A percentile compares a stretch with the other conserved stretches of the same genome.
These are phyloP conservation scores for Neoboletus magnificus DNA, from an alignment of 768 basidiomycete genomes.

Conservation along the genomic window DNA sequence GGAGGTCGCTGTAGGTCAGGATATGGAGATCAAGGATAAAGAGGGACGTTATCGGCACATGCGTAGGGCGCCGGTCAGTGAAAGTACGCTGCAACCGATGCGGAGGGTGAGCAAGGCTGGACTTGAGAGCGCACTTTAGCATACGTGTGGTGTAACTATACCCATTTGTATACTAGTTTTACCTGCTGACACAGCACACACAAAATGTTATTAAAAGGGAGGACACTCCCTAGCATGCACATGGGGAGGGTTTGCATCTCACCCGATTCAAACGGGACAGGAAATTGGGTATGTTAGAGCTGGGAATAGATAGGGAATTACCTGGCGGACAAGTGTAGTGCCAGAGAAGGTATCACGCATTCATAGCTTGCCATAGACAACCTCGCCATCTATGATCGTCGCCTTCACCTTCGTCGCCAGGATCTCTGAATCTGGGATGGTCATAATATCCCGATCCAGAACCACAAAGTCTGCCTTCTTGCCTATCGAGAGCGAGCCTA, in stretches of 20 bases:
- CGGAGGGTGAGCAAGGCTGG: conserved; percentile 92
- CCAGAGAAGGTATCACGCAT: conserved; percentile 4
- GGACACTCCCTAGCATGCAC: neutral
- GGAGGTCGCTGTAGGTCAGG: conserved; percentile 57
- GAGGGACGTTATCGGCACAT: conserved; percentile 85
- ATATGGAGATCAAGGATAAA: conserved; percentile 86
- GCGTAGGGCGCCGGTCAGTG: conserved; percentile 82
- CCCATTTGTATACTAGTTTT: conserved; percentile 10
- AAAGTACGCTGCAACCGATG: conserved; percentile 84
- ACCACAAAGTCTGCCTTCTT: conserved; percentile 89
- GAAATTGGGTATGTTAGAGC: neutral
- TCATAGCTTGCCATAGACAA: conserved; percentile 53
- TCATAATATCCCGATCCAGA: conserved; percentile 79
- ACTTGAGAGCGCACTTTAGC: conserved; percentile 61
- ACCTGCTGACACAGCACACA: neutral
- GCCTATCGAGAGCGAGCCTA: conserved; percentile 72
- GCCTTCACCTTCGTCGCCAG: conserved; percentile 61
- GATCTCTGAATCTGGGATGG: conserved; percentile 55
- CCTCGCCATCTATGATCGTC: conserved; percentile 72
- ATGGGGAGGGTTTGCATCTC: neutral
- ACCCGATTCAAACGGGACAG: neutral
- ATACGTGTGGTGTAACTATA: conserved; percentile 13
- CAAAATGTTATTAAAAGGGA: neutral
- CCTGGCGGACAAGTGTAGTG: neutral
- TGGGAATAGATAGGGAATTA: neutral